A percentile compares a stretch with the other conserved stretches of the same genome.
These are phyloP conservation scores for Coniferiporia sulphurascens DNA, from an alignment of 1,284 basidiomycete genomes.

Conservation along the genomic window DNA sequence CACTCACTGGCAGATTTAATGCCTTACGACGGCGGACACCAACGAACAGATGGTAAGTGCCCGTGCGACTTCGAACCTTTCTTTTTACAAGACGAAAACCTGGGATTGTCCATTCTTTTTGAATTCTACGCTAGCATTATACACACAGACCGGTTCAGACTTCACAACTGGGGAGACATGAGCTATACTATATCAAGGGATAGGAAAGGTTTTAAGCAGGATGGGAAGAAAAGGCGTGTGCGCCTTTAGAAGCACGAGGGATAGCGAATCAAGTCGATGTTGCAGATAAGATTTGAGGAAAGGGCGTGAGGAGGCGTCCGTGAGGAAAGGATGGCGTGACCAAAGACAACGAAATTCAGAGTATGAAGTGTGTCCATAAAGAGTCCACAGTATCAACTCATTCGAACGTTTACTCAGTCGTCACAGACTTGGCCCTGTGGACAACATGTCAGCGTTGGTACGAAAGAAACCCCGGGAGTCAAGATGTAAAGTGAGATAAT, in stretches of 20 bases:
- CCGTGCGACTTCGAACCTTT: no score
- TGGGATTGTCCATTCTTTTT: not conserved
- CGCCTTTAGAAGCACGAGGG: not conserved
- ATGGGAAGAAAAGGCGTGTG: not conserved
- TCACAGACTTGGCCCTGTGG: conserved; percentile 77
- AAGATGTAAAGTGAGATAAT: conserved; percentile 12
- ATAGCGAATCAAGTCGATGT: not conserved
- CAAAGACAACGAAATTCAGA: not conserved
- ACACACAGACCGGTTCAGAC: not conserved
- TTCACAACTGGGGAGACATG: not conserved
- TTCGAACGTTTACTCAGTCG: conserved; percentile 58
- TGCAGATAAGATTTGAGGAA: not conserved
- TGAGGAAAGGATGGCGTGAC: no score
- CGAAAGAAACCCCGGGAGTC: conserved; percentile 16
- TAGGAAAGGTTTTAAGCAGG: not conserved
- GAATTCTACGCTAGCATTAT: conserved; percentile 6
- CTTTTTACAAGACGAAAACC: no score
- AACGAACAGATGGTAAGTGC: no score
- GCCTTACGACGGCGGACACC: no score
- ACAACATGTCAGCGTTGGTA: conserved; percentile 8
- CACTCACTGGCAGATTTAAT: no score
- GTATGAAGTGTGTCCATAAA: conserved; percentile 1
- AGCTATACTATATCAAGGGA: not conserved
- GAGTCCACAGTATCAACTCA: not conserved
- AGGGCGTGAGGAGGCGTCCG: not conserved